Base-by-base conservation (phyloP, 2,329 filamentous ascomycete species). In the Fusarium bulbicola region DNA sequence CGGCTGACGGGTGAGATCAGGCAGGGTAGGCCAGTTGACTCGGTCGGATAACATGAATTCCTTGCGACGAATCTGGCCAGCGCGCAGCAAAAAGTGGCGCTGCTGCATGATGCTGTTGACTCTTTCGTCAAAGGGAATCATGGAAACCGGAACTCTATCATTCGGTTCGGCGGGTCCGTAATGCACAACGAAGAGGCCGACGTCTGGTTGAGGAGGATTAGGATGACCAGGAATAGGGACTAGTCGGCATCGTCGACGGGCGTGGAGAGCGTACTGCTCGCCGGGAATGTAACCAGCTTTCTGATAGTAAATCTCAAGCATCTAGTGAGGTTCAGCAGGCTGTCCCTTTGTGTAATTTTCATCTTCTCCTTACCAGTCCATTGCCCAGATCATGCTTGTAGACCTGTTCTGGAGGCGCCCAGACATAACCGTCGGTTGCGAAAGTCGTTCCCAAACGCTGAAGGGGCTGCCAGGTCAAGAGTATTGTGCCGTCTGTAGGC, bases 41-140 rank as follows among this genome's bases (percentile, higher is more conserved):
- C 94, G 91, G 82, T 98, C 96, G 56, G 93, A 91, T 26, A 98
- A 87, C 92, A 98, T 97, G 80, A 98, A 98, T 78, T 98, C 95
- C 79, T 97, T 97, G 76, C 94, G 92, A 64, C 92, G 89, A 49
- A 97, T 91, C 77, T 95, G 93, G 12, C 95, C 95, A 73, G 93
- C 92, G 61, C 86, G 88, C 82, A 92, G 91, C 83, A 86, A 93
- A 81, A 85, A 92, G 81, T 83, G 86, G 77, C 90, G 86, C 62
- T 90, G 89, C 65, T 88, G 86, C 80, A 94, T 86, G 21, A 88
- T 86, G 53, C 85, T 81, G 68, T 91, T 90, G 47, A 89, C 85
- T 34, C 90, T 89, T 53, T 89, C 86, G 46, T 90, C 86, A 63
- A 92, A 86, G 0, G 89, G 91, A 24, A 95, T 89, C 74, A 91